A percentile compares a stretch with the other conserved stretches of the same genome.
Evolutionary conservation across 805 yeast genomes (phyloP).

Genomic region (Saccharomyces paradoxus): DNA sequence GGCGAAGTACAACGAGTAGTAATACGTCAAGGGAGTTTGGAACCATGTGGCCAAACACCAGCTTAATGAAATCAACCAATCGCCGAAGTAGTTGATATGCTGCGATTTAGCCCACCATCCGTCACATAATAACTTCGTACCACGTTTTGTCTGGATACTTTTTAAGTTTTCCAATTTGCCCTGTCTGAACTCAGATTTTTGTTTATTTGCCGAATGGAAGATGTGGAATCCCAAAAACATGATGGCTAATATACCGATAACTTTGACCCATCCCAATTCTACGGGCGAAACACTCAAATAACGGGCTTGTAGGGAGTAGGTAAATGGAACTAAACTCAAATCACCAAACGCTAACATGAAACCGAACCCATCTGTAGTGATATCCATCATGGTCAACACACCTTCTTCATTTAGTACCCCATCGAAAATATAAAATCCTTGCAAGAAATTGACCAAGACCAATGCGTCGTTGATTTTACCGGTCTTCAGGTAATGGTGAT

Average conservation of each 20-base stretch:
- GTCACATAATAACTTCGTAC: slow-evolving; percentile 71
- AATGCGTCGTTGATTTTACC: slow-evolving; percentile 67
- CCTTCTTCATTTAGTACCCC: slow-evolving; percentile 92
- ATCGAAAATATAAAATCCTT: slow-evolving; percentile 78
- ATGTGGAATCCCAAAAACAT: slow-evolving; percentile 65
- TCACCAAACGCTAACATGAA: slow-evolving; percentile 95
- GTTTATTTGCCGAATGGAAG: slow-evolving; percentile 76
- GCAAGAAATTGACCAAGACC: slow-evolving; percentile 57
- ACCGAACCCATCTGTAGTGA: slow-evolving; percentile 94
- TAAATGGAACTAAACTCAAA: slow-evolving; percentile 83
- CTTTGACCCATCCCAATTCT: slow-evolving; percentile 22
- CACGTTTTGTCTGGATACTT: slow-evolving; percentile 63
- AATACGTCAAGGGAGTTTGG: slow-evolving; percentile 75
- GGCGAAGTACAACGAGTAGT: slow-evolving; percentile 78
- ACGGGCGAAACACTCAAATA: slow-evolving; percentile 61
- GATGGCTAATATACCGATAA: slow-evolving; percentile 36
- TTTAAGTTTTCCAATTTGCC: slow-evolving; percentile 65
- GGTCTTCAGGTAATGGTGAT: slow-evolving; percentile 59
- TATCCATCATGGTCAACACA: slow-evolving; percentile 86
- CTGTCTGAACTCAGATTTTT: slow-evolving; percentile 74
- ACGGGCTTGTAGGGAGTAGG: slow-evolving; percentile 80
- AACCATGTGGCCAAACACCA: slow-evolving; percentile 92
- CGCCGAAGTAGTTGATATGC: slow-evolving; percentile 92
- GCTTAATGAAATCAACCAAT: slow-evolving; percentile 82
- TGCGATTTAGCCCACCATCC: slow-evolving; percentile 97